Conservation (phyloP, 805 yeast genomes). For the Tetrapisispora phaffii region DNA sequence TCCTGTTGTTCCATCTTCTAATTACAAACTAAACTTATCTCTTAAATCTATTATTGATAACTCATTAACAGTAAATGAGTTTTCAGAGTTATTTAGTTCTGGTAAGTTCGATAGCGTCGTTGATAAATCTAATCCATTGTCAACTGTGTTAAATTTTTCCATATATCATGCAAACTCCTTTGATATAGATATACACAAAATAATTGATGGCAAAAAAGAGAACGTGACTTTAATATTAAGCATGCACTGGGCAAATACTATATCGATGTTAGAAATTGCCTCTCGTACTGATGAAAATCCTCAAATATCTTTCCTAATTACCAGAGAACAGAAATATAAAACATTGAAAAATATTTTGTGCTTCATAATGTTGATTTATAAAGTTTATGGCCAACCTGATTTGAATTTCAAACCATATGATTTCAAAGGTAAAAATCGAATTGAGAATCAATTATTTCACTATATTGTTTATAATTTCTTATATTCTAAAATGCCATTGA, state of each 20-base stretch:
- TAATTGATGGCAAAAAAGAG: slow-evolving; percentile 9
- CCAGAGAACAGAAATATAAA: slow-evolving; percentile 33
- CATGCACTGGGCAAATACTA: slow-evolving; percentile 27
- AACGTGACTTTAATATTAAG: slow-evolving; percentile 16
- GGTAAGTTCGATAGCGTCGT: background rate
- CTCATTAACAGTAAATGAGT: background rate
- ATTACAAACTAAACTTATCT: background rate
- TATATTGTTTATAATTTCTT: slow-evolving; percentile 16
- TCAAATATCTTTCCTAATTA: slow-evolving; percentile 25
- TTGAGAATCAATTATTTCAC: slow-evolving; percentile 24
- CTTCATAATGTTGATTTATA: slow-evolving; percentile 17
- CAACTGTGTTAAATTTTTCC: background rate
- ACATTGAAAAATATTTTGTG: slow-evolving; percentile 27
- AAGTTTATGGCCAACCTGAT: slow-evolving; percentile 18
- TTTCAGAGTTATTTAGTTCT: slow-evolving; percentile 2
- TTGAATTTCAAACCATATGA: slow-evolving; percentile 10
- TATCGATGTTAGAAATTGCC: slow-evolving; percentile 50
- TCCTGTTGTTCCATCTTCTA: slow-evolving; percentile 14
- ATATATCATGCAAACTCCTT: slow-evolving; percentile 13
- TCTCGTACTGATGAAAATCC: slow-evolving; percentile 39
- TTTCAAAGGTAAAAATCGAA: slow-evolving; percentile 9
- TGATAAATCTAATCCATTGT: background rate
- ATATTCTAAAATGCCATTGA: slow-evolving; percentile 13
- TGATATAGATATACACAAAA: slow-evolving; percentile 12
- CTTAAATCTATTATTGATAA: background rate